Conservation (phyloP, 1,139 yeast genomes). For the Magnusiomyces tetraspermus region DNA sequence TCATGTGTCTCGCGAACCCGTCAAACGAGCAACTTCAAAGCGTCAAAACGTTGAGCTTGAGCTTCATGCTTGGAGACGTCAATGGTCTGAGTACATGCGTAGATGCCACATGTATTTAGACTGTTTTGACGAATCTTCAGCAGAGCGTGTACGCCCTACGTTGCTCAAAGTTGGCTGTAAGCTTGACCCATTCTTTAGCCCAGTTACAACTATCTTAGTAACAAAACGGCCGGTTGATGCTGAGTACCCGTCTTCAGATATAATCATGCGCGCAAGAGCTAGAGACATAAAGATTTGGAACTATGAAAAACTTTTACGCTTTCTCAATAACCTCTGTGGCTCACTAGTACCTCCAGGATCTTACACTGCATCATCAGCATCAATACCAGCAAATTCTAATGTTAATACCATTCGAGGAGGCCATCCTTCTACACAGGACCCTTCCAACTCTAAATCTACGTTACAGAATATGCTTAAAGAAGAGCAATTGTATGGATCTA, state of each 20-base stretch:
- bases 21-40: not conserved
- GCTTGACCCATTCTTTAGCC: constrained; percentile 67
- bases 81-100: constrained; percentile 72
- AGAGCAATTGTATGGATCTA: constrained; percentile 78
- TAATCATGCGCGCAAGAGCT: constrained; percentile 53
- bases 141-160: constrained; percentile 41
- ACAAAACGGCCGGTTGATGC: constrained; percentile 33
- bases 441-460: not conserved
- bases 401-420: not conserved
- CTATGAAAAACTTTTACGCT: constrained; percentile 73
- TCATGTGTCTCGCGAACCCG: no score
- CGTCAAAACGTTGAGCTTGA: not conserved
- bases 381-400: constrained; percentile 5
- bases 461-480: constrained; percentile 59
- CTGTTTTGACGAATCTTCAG: constrained; percentile 45
- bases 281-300: constrained; percentile 72
- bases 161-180: constrained; percentile 30
- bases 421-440: not conserved
- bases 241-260: constrained; percentile 45
- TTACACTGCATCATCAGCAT: not conserved
- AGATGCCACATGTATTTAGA: constrained; percentile 75
- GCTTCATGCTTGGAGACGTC: constrained; percentile 51
- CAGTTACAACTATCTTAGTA: constrained; percentile 70
- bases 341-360: not conserved
- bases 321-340: constrained; percentile 64